Evolutionary conservation across 495 filamentous ascomycete species (phyloP), one percentile per base, ranked within the genome.

Genomic region (Stereocaulon alpinum): DNA sequence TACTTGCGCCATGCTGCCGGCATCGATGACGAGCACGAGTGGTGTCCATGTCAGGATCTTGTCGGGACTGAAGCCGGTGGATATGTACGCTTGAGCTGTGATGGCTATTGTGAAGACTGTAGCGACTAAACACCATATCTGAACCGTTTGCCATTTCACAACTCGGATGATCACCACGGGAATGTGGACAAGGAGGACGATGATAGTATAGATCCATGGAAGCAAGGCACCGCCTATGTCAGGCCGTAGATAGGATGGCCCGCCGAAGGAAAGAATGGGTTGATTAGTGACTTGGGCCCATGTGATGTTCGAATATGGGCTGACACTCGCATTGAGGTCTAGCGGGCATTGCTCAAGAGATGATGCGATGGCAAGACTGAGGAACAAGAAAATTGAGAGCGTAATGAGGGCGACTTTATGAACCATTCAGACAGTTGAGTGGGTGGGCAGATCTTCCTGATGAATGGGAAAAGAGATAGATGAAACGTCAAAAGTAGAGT

Each of bases 141-240:
- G 63, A 4, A 56, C 49, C 14, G 41, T 29, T 48, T 65, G 55
- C 63, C 63, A 65, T 22, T 53, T 63, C 22, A 65, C 63, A n/a
- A 65, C 63, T 6, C 63, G 60, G 30, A 65, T 63, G 15, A 65
- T 45, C 10, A 65, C 63, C 17, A 58, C 54, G 1, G 62, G 62
- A 11, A 64, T 51, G 44, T 64, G 62, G 29, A 64, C 40, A 11
- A 64, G 30, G 44, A 62, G 40, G 58, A 64, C 44, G 22, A 64
- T 22, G n/a, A 58, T 60, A n/a, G 55, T 63, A 42, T 65, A 65
- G 24, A 65, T 40, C 55, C 61, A 65, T 7, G 63, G 63, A 17
- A 65, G 24, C 2, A 65, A 40, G 6, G 63, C 63, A 3, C 62
- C 59, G n/a, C 58, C 62, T 42, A 51, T 56, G 40, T 64, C 58